A percentile compares a stretch with the other conserved stretches of the same genome.
These are phyloP conservation scores for Lasiodiplodia hormozganensis DNA, from an alignment of 2,329 filamentous ascomycete species.

Conservation along the genomic window DNA sequence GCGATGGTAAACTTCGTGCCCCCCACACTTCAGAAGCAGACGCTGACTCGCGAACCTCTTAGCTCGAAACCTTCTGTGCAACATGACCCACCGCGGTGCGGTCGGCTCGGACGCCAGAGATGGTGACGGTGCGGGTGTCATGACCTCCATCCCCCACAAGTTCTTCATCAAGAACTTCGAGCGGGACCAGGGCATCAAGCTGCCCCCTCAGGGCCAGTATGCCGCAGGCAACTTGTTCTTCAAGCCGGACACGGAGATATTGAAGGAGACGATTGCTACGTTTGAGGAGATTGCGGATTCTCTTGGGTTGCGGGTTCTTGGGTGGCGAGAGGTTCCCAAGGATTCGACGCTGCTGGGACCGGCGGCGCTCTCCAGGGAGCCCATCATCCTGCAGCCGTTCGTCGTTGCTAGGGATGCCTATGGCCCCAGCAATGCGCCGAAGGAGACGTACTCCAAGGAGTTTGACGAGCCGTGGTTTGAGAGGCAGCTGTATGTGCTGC, in stretches of 20 bases:
- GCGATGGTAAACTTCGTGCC: slow-evolving; percentile 73
- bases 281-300: slow-evolving; percentile 94
- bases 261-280: slow-evolving; percentile 88
- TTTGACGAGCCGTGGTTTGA: slow-evolving; percentile 91
- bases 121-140: slow-evolving; percentile 97
- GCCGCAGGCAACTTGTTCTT: slow-evolving; percentile 98
- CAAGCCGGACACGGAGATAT: slow-evolving; percentile 89
- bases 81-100: slow-evolving; percentile 99
- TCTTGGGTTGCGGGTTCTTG: slow-evolving; percentile 86
- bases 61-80: slow-evolving; percentile 95
- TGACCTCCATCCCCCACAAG: slow-evolving; percentile 98
- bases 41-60: slow-evolving; percentile 30
- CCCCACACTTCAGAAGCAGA: slow-evolving; percentile 8
- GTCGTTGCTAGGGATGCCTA: slow-evolving; percentile 87
- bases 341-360: slow-evolving; percentile 93
- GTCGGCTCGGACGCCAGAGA: slow-evolving; percentile 98
- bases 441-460: slow-evolving; percentile 75
- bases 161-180: slow-evolving; percentile 99
- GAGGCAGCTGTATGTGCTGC: slow-evolving; percentile 89
- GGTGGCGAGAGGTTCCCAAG: slow-evolving; percentile 94
- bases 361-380: slow-evolving; percentile 91
- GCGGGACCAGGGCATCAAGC: slow-evolving; percentile 83
- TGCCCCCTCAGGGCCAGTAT: slow-evolving; percentile 91
- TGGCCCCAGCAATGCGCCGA: slow-evolving; percentile 79
- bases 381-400: slow-evolving; percentile 93